Conservation (phyloP, 2,329 filamentous ascomycete species). For the Talaromyces sp. region DNA sequence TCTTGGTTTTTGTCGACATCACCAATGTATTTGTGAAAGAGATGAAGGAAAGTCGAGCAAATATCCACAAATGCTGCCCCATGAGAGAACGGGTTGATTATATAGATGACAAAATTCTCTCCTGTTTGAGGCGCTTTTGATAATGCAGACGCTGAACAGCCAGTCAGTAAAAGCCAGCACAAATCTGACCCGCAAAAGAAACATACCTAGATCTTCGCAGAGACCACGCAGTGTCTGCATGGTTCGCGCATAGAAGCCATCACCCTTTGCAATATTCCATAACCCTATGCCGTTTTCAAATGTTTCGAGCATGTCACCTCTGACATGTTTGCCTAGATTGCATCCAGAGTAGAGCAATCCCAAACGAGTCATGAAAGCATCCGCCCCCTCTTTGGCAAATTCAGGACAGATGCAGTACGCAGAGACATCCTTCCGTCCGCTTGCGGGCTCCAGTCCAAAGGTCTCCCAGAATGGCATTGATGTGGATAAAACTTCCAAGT, state of each 20-base stretch:
- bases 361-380: constrained; percentile 54
- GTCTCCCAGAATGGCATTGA: constrained; percentile 62
- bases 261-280: constrained; percentile 35
- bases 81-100: constrained; percentile 56
- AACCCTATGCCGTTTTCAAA: constrained; percentile 39
- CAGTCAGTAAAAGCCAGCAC: not conserved
- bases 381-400: constrained; percentile 47
- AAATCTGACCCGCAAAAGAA: not conserved
- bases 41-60: constrained; percentile 57
- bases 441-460: constrained; percentile 57
- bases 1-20: constrained; percentile 34
- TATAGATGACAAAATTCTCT: constrained; percentile 56
- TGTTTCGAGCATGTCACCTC: constrained; percentile 43
- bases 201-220: constrained; percentile 41
- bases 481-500: constrained; percentile 56
- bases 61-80: constrained; percentile 50
- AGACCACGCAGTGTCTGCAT: constrained; percentile 37
- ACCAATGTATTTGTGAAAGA: constrained; percentile 56
- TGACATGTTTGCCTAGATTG: constrained; percentile 54
- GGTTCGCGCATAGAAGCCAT: constrained; percentile 32
- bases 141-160: constrained; percentile 37
- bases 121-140: constrained; percentile 33
- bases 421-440: constrained; percentile 57
- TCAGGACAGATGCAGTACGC: constrained; percentile 58
- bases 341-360: constrained; percentile 57